phyloP scores from a whole-genome alignment of 305 asterid species.

The Nicotiana rustica region DNA sequence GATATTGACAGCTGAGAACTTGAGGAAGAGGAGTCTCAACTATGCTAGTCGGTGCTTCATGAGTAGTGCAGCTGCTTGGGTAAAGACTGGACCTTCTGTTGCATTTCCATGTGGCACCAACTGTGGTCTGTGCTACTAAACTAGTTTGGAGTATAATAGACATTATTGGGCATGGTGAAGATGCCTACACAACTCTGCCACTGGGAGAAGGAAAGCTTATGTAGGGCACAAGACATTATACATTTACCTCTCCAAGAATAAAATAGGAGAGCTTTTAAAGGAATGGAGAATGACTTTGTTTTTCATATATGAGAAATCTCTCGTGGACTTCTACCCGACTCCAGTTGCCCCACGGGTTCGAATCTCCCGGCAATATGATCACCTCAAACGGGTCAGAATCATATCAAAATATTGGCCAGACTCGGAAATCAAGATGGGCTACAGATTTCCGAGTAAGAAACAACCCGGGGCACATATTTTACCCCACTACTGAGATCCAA shows the following conservation, averaged over 20 bases:
- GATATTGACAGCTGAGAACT: slow-evolving; percentile 1
- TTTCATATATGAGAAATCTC: slow-evolving; percentile 2
- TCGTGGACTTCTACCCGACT: neutral
- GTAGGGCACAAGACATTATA: neutral
- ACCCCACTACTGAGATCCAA: neutral
- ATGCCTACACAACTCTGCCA: neutral
- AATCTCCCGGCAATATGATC: neutral
- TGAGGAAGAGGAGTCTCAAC: slow-evolving; percentile 3
- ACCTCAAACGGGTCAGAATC: neutral
- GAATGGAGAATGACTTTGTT: neutral
- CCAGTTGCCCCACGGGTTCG: neutral
- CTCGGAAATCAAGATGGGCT: neutral
- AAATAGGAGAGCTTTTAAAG: neutral
- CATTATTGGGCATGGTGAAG: neutral
- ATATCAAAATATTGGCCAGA: neutral
- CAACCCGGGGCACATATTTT: neutral
- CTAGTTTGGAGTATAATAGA: slow-evolving; percentile 7
- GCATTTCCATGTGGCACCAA: neutral
- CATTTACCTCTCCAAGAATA: neutral
- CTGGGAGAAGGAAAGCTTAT: neutral
- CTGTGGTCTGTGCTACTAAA: neutral
- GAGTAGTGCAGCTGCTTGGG: neutral
- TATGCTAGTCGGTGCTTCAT: neutral
- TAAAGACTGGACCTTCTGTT: neutral
- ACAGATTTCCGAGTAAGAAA: slow-evolving; percentile 22